Evolutionary conservation across 2,329 filamentous ascomycete genomes (phyloP), one percentile per base, ranked within the genome.

Genomic region (Lasiodiplodia citricola): DNA sequence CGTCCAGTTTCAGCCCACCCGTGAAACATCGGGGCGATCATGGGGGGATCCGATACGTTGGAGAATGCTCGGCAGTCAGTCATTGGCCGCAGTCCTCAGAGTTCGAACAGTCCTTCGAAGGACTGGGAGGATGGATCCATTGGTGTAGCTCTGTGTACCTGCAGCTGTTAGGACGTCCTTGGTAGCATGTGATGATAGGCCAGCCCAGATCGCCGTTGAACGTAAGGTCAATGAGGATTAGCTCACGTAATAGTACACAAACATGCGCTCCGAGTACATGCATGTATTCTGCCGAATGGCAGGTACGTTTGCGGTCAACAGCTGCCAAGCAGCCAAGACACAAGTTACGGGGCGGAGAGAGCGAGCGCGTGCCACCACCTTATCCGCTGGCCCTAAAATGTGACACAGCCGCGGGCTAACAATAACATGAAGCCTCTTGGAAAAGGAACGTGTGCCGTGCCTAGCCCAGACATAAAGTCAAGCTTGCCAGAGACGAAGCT

Each of bases 261-360:
- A 18, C 18, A 18, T n/a, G 11, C 41, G n/a, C 14, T 21, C 35
- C 25, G 16, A 63, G 10, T 37, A 18, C 14, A 18, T 37, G 41
- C n/a, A 23, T n/a, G 35, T 21, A 64, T 31, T 25, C 13, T 23
- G 51, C 7, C 21, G 38, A 13, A 64, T n/a, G 25, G 44, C 28
- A 47, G 23, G 28, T 52, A 14, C 13, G 16, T 13, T 14, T 52
- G 25, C 35, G n/a, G 18, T 23, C 21, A 10, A 14, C 37, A 51
- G 51, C 44, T 47, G 60, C 60, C 60, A 64, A 64, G 60, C 44
- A 37, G 44, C 60, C 60, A 64, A 64, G 44, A 16, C 16, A 21
- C 31, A 44, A 8, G 47, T 64, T 38, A 23, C 28, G 58, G 58
- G 58, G 58, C 28, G 58, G 16, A 47, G 58, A 51, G 21, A 63